These are phyloP conservation scores for Ploettnerulaceae sp. DNA, from an alignment of 2,329 filamentous ascomycete genomes.

Conservation along the genomic window DNA sequence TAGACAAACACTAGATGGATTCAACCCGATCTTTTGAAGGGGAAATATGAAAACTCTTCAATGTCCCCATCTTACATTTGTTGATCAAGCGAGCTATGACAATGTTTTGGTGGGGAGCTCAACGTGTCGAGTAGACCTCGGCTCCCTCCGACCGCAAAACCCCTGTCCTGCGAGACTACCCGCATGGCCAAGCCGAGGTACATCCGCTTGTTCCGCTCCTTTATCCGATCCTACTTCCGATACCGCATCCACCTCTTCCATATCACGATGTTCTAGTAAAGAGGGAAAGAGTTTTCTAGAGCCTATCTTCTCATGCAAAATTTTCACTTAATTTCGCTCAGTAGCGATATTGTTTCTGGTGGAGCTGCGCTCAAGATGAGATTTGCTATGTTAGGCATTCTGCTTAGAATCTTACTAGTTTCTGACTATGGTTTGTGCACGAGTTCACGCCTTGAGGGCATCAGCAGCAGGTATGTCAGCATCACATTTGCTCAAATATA, in stretches of 20 bases:
- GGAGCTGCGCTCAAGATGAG: too few relatives aligned
- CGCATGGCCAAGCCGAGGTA: not conserved
- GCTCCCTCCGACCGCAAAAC: constrained; percentile 4
- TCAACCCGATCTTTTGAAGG: not conserved
- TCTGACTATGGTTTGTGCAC: not conserved
- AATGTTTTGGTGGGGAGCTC: constrained; percentile 1
- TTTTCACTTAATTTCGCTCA: too few relatives aligned
- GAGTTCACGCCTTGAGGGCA: not conserved
- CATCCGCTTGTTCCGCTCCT: not conserved
- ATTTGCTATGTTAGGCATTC: too few relatives aligned
- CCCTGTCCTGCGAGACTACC: not conserved
- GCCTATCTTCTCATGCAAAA: too few relatives aligned
- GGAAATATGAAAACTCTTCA: not conserved
- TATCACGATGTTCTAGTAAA: not conserved
- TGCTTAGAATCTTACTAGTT: too few relatives aligned
- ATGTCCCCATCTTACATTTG: constrained; percentile 7
- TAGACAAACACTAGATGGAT: too few relatives aligned
- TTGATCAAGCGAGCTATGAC: constrained; percentile 6
- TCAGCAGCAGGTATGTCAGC: not conserved
- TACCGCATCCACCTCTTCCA: not conserved
- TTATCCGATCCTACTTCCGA: constrained; percentile 8
- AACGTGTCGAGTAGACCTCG: constrained; percentile 2
- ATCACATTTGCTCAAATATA: not conserved
- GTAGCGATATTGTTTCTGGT: too few relatives aligned
- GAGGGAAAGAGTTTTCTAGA: not conserved